phyloP scores from a whole-genome alignment of 2,329 filamentous ascomycete species.

The Hypoxylon sp. region DNA sequence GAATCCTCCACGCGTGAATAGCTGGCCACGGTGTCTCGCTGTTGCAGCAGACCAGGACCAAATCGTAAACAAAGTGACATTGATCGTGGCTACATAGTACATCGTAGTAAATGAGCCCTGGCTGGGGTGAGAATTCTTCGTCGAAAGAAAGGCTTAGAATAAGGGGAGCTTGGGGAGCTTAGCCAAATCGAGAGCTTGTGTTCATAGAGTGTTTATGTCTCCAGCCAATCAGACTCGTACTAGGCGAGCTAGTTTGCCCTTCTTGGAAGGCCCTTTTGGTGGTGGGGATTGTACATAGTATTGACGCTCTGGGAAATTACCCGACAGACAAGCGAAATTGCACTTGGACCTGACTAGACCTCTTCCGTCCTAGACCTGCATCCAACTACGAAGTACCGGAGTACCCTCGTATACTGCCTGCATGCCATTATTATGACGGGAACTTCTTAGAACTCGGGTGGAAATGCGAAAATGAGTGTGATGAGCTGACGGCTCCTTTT shows the following conservation, averaged over 20 bases:
- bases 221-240: conserved; percentile 23
- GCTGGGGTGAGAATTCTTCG: conserved; percentile 20
- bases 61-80: conserved; percentile 28
- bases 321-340: conserved; percentile 48
- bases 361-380: conserved; percentile 27
- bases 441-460: conserved; percentile 12
- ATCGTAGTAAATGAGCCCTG: conserved; percentile 2
- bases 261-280: conserved; percentile 28
- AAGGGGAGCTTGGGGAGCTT: conserved; percentile 29
- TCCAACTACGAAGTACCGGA: conserved; percentile 27
- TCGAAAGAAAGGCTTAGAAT: conserved; percentile 22
- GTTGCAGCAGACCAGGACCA: conserved; percentile 17
- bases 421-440: conserved; percentile 25
- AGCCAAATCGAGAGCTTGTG: conserved; percentile 24
- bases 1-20: conserved; percentile 30
- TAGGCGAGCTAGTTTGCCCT: conserved; percentile 23
- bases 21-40: conserved; percentile 15
- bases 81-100: conserved; percentile 12
- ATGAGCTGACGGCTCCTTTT: conserved; percentile 9
- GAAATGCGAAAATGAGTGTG: conserved; percentile 10
- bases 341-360: conserved; percentile 37
- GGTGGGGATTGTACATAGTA: conserved; percentile 20
- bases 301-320: conserved; percentile 46
- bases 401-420: conserved; percentile 28
- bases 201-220: conserved; percentile 18